Base-by-base conservation (phyloP, 2,329 filamentous ascomycete genomes). In the Geosmithia putterillii region DNA sequence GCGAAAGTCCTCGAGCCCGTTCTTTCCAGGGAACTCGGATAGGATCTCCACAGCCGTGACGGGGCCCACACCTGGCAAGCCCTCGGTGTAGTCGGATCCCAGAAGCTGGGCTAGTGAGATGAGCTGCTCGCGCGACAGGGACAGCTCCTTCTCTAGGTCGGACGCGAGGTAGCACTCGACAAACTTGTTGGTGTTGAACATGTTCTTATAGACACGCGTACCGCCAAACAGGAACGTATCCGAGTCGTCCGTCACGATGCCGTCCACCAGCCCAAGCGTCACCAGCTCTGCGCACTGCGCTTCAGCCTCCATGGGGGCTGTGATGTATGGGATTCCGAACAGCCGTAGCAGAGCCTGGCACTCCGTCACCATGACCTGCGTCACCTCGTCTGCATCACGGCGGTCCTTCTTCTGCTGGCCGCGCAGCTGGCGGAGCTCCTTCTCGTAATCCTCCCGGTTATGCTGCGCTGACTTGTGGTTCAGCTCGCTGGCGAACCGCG, bases 151-250 rank as follows among this genome's bases (percentile, higher is more conserved):
- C 54, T 94, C 86, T 0, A 98, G 70, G 55, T 98, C 92, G 0
- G 69, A 70, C 2, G 80, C 67, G 9, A 98, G 74, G 57, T 96
- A 98, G 63, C 92, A 96, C 64, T 98, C 92, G 37, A 98, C 92
- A 53, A 87, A 94, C 59, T 98, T 98, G 61, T 92, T 92, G 53
- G 87, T 83, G 62, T 95, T 98, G 71, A 98, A 98, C 88, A 98
- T 94, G 67, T 98, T 98, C 62, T 98, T 98, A 71, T 98, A 98
- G 19, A 98, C 84, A 17, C 90, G 75, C 0, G 88, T 98, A 34
- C 92, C 94, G 17, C 92, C 94, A 60, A 98, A 98, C 1, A 98
- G 74, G 56, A 98, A 98, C 1, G 83, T 94, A 67, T 98, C 92
- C 3, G 85, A 94, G 58, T 98, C 92, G 55, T 98, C 92, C 0